These are phyloP conservation scores for Fonsecaea pedrosoi DNA, from an alignment of 2,329 filamentous ascomycete species.

Conservation along the genomic window DNA sequence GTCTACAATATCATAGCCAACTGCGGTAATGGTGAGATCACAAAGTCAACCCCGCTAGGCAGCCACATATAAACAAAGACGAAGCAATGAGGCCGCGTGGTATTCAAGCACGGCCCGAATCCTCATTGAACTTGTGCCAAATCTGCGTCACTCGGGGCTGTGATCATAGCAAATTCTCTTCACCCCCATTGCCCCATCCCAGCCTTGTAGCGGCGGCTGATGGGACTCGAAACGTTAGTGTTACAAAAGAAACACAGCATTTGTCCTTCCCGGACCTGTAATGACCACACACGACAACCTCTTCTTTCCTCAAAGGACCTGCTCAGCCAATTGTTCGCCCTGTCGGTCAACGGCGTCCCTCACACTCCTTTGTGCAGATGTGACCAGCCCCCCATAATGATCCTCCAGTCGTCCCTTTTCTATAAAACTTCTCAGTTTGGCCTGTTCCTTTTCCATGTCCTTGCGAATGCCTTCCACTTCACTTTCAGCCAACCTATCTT, in stretches of 20 bases:
- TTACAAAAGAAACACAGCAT: neutral
- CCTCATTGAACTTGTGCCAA: neutral
- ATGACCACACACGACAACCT: neutral
- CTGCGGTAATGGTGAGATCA: neutral
- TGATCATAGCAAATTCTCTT: neutral
- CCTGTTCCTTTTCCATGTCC: constrained; percentile 44
- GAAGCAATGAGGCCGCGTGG: neutral
- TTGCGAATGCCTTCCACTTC: constrained; percentile 33
- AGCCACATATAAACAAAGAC: neutral
- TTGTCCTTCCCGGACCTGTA: neutral
- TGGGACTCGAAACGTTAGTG: neutral
- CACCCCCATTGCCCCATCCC: neutral
- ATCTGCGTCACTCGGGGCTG: neutral
- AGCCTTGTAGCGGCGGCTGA: neutral
- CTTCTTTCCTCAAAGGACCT: constrained; percentile 12
- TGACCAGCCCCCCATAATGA: constrained; percentile 38
- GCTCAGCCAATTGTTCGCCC: constrained; percentile 29
- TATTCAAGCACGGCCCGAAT: neutral
- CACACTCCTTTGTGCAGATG: constrained; percentile 31
- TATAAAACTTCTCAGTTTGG: constrained; percentile 46
- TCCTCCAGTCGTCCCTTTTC: constrained; percentile 42
- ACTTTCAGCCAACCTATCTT: constrained; percentile 29
- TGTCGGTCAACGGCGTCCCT: constrained; percentile 29
- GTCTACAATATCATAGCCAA: neutral
- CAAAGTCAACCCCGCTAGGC: neutral